These are phyloP conservation scores for Panicum miliaceum DNA, from an alignment of 176 grass and related monocot species.

Conservation along the genomic window DNA sequence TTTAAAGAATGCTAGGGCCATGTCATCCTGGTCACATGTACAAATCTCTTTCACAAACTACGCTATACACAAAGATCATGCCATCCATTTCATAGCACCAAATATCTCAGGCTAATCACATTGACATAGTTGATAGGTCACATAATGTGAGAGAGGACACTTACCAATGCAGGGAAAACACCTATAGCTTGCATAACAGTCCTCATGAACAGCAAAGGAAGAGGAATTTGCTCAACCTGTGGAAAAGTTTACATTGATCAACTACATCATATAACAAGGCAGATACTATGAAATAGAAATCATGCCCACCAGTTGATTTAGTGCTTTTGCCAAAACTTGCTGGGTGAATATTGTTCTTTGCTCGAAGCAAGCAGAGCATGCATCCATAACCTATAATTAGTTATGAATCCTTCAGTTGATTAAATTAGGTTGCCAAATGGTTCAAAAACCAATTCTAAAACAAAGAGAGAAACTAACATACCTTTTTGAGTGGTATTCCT, in stretches of 20 bases:
- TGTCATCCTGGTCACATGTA: background rate
- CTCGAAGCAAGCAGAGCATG: conserved; percentile 90
- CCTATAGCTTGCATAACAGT: conserved; percentile 94
- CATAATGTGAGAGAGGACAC: conserved; percentile 27
- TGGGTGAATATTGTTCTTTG: conserved; percentile 83
- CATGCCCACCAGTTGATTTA: conserved; percentile 79
- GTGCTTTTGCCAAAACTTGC: conserved; percentile 89
- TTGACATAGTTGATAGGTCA: conserved; percentile 26
- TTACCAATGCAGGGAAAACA: conserved; percentile 86
- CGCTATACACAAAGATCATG: conserved; percentile 22
- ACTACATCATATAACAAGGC: background rate
- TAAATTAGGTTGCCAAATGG: conserved; percentile 27
- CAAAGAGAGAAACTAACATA: conserved; percentile 36
- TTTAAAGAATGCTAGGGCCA: background rate
- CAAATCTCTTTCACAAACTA: conserved; percentile 25
- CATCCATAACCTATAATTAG: conserved; percentile 77
- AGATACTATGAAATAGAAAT: conserved; percentile 25
- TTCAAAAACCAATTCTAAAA: background rate
- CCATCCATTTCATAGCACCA: conserved; percentile 32
- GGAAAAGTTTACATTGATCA: conserved; percentile 36
- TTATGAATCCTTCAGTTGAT: conserved; percentile 36
- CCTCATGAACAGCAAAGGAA: conserved; percentile 97
- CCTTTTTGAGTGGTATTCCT: conserved; percentile 84
- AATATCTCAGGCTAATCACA: background rate
- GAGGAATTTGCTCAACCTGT: conserved; percentile 98